Conservation (phyloP, 169 alveolate species). For the Eimeria sp. region DNA sequence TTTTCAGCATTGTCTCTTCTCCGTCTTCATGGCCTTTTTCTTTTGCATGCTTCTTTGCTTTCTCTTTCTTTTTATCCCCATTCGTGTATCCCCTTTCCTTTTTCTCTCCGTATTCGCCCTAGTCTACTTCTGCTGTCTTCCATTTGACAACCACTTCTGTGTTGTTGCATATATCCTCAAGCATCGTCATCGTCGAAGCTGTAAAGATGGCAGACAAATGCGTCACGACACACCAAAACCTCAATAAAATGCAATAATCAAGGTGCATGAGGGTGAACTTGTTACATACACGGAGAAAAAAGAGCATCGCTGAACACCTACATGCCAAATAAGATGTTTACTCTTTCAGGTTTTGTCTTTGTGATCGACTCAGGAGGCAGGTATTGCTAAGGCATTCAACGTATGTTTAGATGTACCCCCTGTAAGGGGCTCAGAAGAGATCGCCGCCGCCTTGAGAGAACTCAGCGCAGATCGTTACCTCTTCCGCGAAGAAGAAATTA, state of each 20-base stretch:
- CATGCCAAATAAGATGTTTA: too few relatives aligned
- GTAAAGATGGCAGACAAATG: too few relatives aligned
- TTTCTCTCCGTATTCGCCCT: not conserved
- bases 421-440: conserved; percentile 53
- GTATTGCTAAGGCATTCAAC: conserved; percentile 82
- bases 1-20: too few relatives aligned
- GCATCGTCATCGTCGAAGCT: not conserved
- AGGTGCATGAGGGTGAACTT: too few relatives aligned
- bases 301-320: too few relatives aligned
- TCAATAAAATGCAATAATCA: too few relatives aligned
- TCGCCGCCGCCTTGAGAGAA: conserved; percentile 70
- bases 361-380: conserved; percentile 63
- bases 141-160: not conserved
- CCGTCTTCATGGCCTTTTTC: not conserved
- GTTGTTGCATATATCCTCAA: not conserved
- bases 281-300: too few relatives aligned
- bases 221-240: too few relatives aligned
- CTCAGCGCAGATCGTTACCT: conserved; percentile 62
- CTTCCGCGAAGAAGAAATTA: conserved; percentile 77
- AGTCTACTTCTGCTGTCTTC: not conserved
- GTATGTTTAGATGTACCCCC: conserved; percentile 83
- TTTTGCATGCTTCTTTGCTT: not conserved
- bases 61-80: not conserved
- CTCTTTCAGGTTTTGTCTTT: too few relatives aligned
- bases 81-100: not conserved